A percentile compares a stretch with the other conserved stretches of the same genome.
Conservation (phyloP, 179 eudicot genomes). For the Amaranthus tricolor region DNA sequence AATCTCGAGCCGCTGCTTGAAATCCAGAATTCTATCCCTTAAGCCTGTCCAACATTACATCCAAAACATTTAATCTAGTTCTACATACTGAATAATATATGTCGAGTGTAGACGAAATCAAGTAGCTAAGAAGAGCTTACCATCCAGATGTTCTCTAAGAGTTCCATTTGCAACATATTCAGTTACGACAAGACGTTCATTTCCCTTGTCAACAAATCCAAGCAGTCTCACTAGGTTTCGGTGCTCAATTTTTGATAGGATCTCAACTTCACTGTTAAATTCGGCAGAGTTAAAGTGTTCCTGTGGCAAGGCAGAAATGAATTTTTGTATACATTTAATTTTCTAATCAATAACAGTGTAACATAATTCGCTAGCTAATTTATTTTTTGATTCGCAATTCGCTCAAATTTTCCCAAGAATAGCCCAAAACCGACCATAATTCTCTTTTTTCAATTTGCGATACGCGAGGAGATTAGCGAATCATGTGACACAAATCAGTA, state of each 20-base stretch:
- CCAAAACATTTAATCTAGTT: slow-evolving; percentile 8
- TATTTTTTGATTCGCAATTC: no score
- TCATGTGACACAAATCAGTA: no score
- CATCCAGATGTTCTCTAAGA: slow-evolving; percentile 93
- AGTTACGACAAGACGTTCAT: slow-evolving; percentile 81
- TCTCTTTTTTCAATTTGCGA: no score
- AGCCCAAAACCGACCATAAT: no score
- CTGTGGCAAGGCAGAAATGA: slow-evolving; percentile 33
- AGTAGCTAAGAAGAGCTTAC: slow-evolving; percentile 39
- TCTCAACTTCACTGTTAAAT: slow-evolving; percentile 80
- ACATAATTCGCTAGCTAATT: no score
- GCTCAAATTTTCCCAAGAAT: no score
- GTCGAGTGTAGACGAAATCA: not conserved
- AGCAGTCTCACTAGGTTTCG: slow-evolving; percentile 80
- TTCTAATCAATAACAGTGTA: not conserved
- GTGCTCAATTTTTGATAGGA: slow-evolving; percentile 85
- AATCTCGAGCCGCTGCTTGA: slow-evolving; percentile 86
- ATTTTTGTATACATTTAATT: not conserved
- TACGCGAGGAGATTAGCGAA: no score
- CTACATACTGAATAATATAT: not conserved
- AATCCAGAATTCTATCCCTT: slow-evolving; percentile 66
- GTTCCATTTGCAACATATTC: slow-evolving; percentile 92
- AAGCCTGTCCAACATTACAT: slow-evolving; percentile 51
- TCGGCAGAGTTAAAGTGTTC: slow-evolving; percentile 70
- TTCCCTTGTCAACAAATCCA: slow-evolving; percentile 81